Evolutionary conservation across 805 yeast genomes (phyloP).

Genomic region (Lipomyces starkeyi): DNA sequence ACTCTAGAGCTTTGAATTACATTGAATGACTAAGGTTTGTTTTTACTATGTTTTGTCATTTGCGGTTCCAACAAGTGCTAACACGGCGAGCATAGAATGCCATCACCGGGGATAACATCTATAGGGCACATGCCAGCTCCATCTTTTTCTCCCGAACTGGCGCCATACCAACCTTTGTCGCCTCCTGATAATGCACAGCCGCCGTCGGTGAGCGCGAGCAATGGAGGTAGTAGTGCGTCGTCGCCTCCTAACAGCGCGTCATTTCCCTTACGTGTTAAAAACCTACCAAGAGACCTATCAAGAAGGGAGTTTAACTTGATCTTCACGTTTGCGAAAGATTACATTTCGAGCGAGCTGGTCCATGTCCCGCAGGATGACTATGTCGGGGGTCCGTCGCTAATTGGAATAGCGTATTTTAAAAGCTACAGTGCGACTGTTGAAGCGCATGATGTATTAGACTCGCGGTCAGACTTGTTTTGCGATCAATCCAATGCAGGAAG

Average conservation of each 20-base stretch:
- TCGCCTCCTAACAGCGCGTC: slow-evolving; percentile 23
- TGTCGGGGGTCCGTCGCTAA: slow-evolving; percentile 37
- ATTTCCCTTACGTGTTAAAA: slow-evolving; percentile 42
- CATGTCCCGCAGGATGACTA: slow-evolving; percentile 38
- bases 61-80: not conserved
- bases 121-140: slow-evolving; percentile 10
- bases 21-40: not conserved
- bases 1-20: not conserved
- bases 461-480: slow-evolving; percentile 41
- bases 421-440: slow-evolving; percentile 43
- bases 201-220: slow-evolving; percentile 7
- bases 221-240: slow-evolving; percentile 13
- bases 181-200: slow-evolving; percentile 26
- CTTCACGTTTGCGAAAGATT: slow-evolving; percentile 51
- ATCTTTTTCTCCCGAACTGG: slow-evolving; percentile 33
- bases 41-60: not conserved
- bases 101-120: slow-evolving; percentile 13
- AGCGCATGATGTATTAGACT: slow-evolving; percentile 43
- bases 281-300: slow-evolving; percentile 49
- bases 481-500: slow-evolving; percentile 16
- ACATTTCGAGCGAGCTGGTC: slow-evolving; percentile 44
- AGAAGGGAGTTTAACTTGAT: slow-evolving; percentile 48
- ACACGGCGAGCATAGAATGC: not conserved
- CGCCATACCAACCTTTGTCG: slow-evolving; percentile 30
- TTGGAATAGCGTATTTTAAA: slow-evolving; percentile 44